phyloP scores from a whole-genome alignment of 2,329 filamentous ascomycete species.

The Nemania abortiva region DNA sequence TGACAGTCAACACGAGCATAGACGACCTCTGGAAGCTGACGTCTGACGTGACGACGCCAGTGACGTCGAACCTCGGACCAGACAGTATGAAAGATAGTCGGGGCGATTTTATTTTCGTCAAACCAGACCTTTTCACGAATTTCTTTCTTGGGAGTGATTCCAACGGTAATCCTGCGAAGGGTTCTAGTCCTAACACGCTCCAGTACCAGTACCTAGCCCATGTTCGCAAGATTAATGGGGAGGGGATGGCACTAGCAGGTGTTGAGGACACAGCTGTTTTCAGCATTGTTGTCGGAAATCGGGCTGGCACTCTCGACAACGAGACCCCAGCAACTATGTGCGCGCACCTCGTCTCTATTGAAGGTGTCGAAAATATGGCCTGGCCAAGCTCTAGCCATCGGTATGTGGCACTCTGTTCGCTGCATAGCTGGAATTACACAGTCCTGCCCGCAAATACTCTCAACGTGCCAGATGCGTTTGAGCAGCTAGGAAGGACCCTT shows the following conservation, averaged over 20 bases:
- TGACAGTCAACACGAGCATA: slow-evolving; percentile 43
- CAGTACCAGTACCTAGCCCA: slow-evolving; percentile 55
- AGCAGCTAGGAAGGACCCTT: slow-evolving; percentile 43
- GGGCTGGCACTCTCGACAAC: slow-evolving; percentile 51
- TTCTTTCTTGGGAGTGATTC: slow-evolving; percentile 41
- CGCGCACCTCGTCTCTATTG: slow-evolving; percentile 56
- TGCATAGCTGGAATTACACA: slow-evolving; percentile 58
- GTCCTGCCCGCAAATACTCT: slow-evolving; percentile 51
- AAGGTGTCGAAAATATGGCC: slow-evolving; percentile 51
- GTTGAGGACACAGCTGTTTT: slow-evolving; percentile 52
- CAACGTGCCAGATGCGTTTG: slow-evolving; percentile 53
- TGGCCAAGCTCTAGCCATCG: slow-evolving; percentile 34
- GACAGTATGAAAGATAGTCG: slow-evolving; percentile 27
- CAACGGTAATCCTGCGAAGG: slow-evolving; percentile 11
- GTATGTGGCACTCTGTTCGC: slow-evolving; percentile 52
- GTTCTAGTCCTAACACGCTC: slow-evolving; percentile 33
- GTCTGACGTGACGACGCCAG: slow-evolving; percentile 11
- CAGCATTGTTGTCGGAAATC: slow-evolving; percentile 52
- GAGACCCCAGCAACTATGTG: slow-evolving; percentile 45
- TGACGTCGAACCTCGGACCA: background rate
- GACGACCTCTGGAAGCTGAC: slow-evolving; percentile 22
- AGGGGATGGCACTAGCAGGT: slow-evolving; percentile 54
- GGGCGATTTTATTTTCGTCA: slow-evolving; percentile 51
- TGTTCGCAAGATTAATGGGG: slow-evolving; percentile 55
- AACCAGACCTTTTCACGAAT: slow-evolving; percentile 45